Conservation (phyloP, 2,329 filamentous ascomycete genomes). For the Clonostachys rhizophaga region DNA sequence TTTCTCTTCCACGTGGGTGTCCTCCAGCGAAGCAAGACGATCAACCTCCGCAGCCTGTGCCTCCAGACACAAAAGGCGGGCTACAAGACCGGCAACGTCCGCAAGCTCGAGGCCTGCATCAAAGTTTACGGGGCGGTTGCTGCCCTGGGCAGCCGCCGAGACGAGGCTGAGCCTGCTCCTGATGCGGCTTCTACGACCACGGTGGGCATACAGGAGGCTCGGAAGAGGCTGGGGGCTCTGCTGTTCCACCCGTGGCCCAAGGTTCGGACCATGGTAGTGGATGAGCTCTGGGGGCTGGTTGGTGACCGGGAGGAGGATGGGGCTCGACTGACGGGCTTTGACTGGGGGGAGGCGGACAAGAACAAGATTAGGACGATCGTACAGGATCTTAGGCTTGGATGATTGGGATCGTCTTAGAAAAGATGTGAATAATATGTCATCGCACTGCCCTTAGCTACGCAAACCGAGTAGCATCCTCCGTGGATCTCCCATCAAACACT, state of each 20-base stretch:
- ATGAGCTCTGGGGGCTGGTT: constrained; percentile 51
- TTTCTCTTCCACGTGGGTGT: constrained; percentile 67
- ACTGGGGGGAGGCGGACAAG: constrained; percentile 54
- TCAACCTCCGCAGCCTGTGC: constrained; percentile 56
- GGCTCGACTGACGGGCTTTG: constrained; percentile 41
- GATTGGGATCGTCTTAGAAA: background rate
- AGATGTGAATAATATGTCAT: no score
- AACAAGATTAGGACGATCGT: constrained; percentile 34
- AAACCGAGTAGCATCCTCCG: no score
- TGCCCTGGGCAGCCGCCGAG: constrained; percentile 8
- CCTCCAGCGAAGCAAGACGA: constrained; percentile 30
- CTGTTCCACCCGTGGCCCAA: constrained; percentile 79
- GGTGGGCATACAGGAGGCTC: constrained; percentile 42
- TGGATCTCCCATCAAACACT: no score
- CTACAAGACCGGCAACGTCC: constrained; percentile 77
- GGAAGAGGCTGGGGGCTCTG: constrained; percentile 67
- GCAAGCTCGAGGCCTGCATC: constrained; percentile 75
- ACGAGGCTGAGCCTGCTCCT: background rate
- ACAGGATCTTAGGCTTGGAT: constrained; percentile 33
- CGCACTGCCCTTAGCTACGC: no score
- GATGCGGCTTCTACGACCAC: constrained; percentile 6
- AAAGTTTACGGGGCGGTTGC: constrained; percentile 73
- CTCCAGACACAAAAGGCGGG: constrained; percentile 71
- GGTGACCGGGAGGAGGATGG: constrained; percentile 17
- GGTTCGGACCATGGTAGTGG: constrained; percentile 56